These are phyloP conservation scores for Euphorbia neoarborescens DNA, from an alignment of 441 rosid genomes.

Conservation along the genomic window DNA sequence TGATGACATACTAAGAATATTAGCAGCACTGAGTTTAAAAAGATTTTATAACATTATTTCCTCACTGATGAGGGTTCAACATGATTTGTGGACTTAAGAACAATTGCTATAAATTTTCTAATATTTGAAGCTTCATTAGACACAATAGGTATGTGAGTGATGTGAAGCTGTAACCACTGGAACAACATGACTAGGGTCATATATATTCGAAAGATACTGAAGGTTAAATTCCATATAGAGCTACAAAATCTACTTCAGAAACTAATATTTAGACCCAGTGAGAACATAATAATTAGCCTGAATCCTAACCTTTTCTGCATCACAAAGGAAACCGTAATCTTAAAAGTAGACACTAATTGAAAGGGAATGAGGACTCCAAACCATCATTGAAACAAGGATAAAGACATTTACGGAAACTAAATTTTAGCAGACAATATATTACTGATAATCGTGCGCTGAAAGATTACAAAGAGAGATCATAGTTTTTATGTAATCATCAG, in stretches of 20 bases:
- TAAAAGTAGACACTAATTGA: background rate
- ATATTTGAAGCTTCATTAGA: constrained; percentile 5
- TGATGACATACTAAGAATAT: background rate
- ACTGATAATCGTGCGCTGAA: background rate
- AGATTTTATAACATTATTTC: background rate
- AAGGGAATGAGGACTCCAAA: background rate
- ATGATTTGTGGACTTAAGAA: background rate
- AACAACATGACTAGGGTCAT: background rate
- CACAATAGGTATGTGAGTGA: background rate
- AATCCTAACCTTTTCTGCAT: background rate
- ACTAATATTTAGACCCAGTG: background rate
- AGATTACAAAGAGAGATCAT: background rate
- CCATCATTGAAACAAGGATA: background rate
- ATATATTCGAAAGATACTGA: background rate
- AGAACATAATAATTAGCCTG: background rate
- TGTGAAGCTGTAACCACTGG: background rate
- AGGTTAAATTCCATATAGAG: background rate
- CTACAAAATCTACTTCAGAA: background rate
- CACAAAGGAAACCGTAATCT: background rate
- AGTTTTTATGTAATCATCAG: background rate
- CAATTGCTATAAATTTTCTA: background rate
- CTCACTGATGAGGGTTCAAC: background rate
- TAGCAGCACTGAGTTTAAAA: background rate
- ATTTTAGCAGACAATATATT: background rate
- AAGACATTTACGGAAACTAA: background rate